Conservation (phyloP, 2,329 filamentous ascomycete species). For the Erysiphe neolycopersici region DNA sequence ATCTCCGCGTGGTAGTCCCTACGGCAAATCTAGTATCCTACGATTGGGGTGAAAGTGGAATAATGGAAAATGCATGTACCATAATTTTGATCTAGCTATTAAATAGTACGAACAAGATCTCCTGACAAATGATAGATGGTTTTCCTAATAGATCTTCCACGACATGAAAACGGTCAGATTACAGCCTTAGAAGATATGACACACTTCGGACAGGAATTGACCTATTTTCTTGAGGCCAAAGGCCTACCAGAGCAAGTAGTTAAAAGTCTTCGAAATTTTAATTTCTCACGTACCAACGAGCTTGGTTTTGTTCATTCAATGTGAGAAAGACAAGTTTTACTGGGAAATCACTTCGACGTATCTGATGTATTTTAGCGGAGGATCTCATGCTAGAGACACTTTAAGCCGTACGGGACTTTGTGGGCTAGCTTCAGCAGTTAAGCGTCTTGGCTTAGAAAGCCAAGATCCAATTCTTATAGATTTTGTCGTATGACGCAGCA, state of each 20-base stretch:
- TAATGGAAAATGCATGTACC: constrained; percentile 52
- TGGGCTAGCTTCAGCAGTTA: constrained; percentile 42
- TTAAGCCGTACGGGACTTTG: constrained; percentile 39
- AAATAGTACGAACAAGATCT: neutral
- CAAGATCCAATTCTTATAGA: constrained; percentile 36
- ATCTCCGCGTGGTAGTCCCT: constrained; percentile 59
- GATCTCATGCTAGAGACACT: constrained; percentile 23
- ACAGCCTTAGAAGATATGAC: constrained; percentile 13
- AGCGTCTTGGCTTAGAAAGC: constrained; percentile 31
- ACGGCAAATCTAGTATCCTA: constrained; percentile 65
- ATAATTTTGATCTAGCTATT: neutral
- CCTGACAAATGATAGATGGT: constrained; percentile 27
- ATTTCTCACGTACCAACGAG: constrained; percentile 46
- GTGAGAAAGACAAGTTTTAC: constrained; percentile 20
- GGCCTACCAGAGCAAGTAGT: constrained; percentile 37
- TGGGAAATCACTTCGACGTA: neutral
- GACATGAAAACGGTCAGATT: constrained; percentile 12
- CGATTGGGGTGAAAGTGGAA: constrained; percentile 40
- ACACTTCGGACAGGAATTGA: constrained; percentile 41
- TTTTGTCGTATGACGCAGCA: constrained; percentile 29
- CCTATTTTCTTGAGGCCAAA: constrained; percentile 41
- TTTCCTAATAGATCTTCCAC: constrained; percentile 79
- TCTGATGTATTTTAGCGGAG: constrained; percentile 19
- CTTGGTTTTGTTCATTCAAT: constrained; percentile 71
- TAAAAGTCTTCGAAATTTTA: constrained; percentile 46